Evolutionary conservation across 345 rosid genomes (phyloP).

Genomic region (Jatropha curcas): DNA sequence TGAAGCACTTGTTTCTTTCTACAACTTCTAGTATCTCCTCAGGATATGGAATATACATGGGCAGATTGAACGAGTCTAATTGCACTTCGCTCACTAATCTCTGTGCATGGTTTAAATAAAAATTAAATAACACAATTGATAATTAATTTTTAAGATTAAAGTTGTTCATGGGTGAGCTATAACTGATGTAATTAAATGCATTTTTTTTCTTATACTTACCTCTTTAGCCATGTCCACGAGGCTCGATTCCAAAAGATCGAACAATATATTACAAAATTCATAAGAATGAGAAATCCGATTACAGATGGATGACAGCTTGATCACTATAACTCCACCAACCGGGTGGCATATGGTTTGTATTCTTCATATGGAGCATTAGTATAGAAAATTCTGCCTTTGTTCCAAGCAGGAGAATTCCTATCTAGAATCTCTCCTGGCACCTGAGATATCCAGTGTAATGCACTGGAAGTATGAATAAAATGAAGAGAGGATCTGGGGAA

Average conservation of each 20-base stretch:
- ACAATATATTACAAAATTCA: slow-evolving; percentile 11
- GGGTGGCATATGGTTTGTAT: slow-evolving; percentile 32
- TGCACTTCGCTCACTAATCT: background rate
- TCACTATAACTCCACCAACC: slow-evolving; percentile 19
- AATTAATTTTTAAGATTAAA: too few relatives aligned
- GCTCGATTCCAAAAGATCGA: slow-evolving; percentile 33
- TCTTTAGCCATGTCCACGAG: slow-evolving; percentile 45
- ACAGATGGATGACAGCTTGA: background rate
- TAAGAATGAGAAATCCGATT: background rate
- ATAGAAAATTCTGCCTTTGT: slow-evolving; percentile 42
- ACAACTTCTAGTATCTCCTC: background rate
- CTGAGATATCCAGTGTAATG: slow-evolving; percentile 13
- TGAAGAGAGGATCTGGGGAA: slow-evolving; percentile 10
- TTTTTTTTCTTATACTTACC: too few relatives aligned
- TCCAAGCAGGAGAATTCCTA: slow-evolving; percentile 36
- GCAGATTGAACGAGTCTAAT: slow-evolving; percentile 14
- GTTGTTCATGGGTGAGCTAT: too few relatives aligned
- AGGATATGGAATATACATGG: background rate
- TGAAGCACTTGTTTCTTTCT: slow-evolving; percentile 5
- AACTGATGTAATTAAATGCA: too few relatives aligned
- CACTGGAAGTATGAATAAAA: background rate
- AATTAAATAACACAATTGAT: too few relatives aligned
- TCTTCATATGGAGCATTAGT: slow-evolving; percentile 32
- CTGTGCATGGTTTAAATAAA: too few relatives aligned
- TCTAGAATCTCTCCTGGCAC: slow-evolving; percentile 5